Evolutionary conservation across 768 basidiomycete genomes (phyloP).

Genomic region (Neoboletus magnificus): DNA sequence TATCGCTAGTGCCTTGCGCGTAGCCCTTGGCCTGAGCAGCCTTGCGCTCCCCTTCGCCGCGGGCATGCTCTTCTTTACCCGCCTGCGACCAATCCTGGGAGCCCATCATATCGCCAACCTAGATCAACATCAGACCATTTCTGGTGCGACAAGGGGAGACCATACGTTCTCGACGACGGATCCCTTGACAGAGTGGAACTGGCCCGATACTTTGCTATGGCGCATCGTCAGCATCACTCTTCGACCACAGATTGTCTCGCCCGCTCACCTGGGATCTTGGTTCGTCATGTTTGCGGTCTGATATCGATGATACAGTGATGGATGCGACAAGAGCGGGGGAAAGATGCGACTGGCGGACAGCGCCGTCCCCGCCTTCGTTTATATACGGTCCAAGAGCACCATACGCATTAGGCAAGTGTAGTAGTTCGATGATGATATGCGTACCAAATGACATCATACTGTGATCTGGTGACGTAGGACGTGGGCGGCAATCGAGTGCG

Average conservation of each 20-base stretch:
- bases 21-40: conserved; percentile 50
- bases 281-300: conserved; percentile 4
- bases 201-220: conserved; percentile 34
- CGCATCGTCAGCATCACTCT: not conserved
- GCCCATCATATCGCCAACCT: conserved; percentile 45
- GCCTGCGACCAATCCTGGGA: conserved; percentile 39
- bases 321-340: not conserved
- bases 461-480: conserved; percentile 21
- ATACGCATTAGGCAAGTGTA: conserved; percentile 31
- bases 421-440: conserved; percentile 21
- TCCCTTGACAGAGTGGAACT: conserved; percentile 39
- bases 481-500: conserved; percentile 10
- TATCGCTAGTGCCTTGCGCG: conserved; percentile 45
- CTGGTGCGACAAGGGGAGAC: not conserved
- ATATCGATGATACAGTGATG: not conserved
- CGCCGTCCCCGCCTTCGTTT: conserved; percentile 6
- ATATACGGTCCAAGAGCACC: conserved; percentile 23
- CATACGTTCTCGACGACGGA: conserved; percentile 33
- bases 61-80: conserved; percentile 49
- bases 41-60: conserved; percentile 47
- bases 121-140: not conserved
- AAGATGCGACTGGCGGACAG: conserved; percentile 1
- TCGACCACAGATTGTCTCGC: not conserved
- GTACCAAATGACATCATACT: conserved; percentile 28
- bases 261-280: conserved; percentile 29